Percentiles rank a stretch among this genome's conserved stretches.
These are phyloP conservation scores for Xylaria telfairii DNA, from an alignment of 495 filamentous ascomycete genomes.

Conservation along the genomic window DNA sequence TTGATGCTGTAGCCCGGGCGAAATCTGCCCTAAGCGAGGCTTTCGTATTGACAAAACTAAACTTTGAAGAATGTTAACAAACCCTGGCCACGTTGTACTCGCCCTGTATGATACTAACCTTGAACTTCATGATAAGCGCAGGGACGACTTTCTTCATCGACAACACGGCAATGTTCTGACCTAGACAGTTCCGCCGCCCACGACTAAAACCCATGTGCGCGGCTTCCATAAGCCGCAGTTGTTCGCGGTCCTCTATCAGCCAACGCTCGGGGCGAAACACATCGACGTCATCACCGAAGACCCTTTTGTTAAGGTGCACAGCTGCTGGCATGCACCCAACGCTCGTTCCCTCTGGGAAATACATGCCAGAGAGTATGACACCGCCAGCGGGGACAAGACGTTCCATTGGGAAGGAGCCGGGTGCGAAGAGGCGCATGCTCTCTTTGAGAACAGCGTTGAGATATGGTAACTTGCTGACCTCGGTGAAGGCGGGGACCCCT, in stretches of 20 bases:
- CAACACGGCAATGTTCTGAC: conserved; percentile 65
- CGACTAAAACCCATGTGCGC: conserved; percentile 60
- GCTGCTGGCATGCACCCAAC: conserved; percentile 44
- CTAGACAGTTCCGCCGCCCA: conserved; percentile 66
- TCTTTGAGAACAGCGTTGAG: conserved; percentile 68
- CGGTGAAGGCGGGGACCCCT: conserved; percentile 27
- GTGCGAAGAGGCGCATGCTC: conserved; percentile 60
- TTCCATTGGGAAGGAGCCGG: conserved; percentile 57
- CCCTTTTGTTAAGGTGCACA: conserved; percentile 53
- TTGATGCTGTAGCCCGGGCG: conserved; percentile 16
- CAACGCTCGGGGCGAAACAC: conserved; percentile 63
- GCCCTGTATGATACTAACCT: conserved; percentile 26
- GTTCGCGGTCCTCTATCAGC: conserved; percentile 47
- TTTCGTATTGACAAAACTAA: conserved; percentile 28
- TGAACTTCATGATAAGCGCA: conserved; percentile 53
- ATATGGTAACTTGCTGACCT: conserved; percentile 52
- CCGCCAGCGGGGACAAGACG: conserved; percentile 61
- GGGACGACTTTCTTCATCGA: conserved; percentile 72
- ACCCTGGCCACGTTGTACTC: not conserved
- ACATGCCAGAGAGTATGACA: conserved; percentile 55
- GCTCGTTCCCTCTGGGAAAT: conserved; percentile 55
- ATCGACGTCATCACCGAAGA: conserved; percentile 60
- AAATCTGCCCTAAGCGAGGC: conserved; percentile 28
- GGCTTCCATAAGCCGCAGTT: conserved; percentile 53
- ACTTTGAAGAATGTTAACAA: conserved; percentile 28